Conservation (phyloP, 164 flowering plant species). For the Chloranthus sessilifolius region DNA sequence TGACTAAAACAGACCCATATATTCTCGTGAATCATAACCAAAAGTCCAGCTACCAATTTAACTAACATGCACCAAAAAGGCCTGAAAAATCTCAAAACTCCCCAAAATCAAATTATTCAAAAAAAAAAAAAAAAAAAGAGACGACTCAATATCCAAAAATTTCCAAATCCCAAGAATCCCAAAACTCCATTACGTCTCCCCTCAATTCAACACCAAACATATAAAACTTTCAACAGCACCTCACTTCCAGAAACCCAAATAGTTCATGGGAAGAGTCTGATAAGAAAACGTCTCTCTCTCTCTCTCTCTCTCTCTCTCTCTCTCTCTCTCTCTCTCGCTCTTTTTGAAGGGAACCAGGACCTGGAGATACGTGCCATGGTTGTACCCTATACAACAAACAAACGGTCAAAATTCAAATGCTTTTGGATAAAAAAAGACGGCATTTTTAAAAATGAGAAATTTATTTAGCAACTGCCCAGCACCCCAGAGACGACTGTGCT, state of each 20-base stretch:
- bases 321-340: background rate
- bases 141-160: slow-evolving; percentile 2
- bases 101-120: background rate
- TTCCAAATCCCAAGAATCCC: slow-evolving; percentile 4
- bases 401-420: slow-evolving; percentile 26
- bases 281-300: background rate
- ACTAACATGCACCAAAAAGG: background rate
- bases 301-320: background rate
- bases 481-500: no score
- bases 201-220: slow-evolving; percentile 1
- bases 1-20: slow-evolving; percentile 17
- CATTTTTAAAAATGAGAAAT: no score
- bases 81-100: background rate
- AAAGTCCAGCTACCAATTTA: slow-evolving; percentile 15
- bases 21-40: slow-evolving; percentile 15
- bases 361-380: slow-evolving; percentile 34
- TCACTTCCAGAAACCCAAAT: slow-evolving; percentile 8
- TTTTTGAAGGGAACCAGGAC: slow-evolving; percentile 18
- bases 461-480: no score
- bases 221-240: no score
- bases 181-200: no score
- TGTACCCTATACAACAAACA: slow-evolving; percentile 11
- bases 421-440: slow-evolving; percentile 11
- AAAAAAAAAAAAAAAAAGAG: slow-evolving; percentile 1
- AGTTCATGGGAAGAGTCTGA: slow-evolving; percentile 2